Base-by-base conservation (phyloP, 306 rosid genomes). In the Vigna trinervia region DNA sequence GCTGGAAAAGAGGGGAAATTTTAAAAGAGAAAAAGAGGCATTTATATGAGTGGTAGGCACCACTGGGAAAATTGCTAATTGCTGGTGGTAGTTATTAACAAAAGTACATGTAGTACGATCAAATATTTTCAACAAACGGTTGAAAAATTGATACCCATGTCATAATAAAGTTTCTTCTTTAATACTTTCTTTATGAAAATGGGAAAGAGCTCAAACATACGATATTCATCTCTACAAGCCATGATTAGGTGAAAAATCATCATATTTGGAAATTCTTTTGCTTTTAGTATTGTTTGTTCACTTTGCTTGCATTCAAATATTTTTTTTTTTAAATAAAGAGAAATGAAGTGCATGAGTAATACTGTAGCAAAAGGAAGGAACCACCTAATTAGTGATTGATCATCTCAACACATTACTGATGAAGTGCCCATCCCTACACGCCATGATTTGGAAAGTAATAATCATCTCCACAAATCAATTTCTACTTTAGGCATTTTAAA, bases 31-130 rank as follows among this genome's bases (percentile, higher is more conserved):
- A 39, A 32, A 38, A 41, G 71, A 48, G 11, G n/a, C 75, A 67
- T 69, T 52, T 34, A 50, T 26, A 23, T 36, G 9, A 39, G 14
- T 9, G 58, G 47, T 45, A 15, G 36, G 38, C 56, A 36, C 39
- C 64, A 11, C 76, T 47, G 14, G 71, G 50, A 69, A 72, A 78
- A 70, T 36, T 78, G 62, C 7, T 43, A 14, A 20, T 71, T 50
- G 78, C 51, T 43, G 43, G 5, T 62, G 64, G 74, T 63, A 54
- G 67, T 70, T 78, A 60, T 60, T 60, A 22, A 60, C 17, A 22
- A 59, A 70, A 78, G 83, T 80, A 80, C 83, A 72, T 20, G 11
- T 19, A 41, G 79, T 80, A 80, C 83, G 15, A 65, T 36, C 69
- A 53, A 53, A 73, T 14, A 22, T 43, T 19, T 53, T 56, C 74